Percentiles rank a stretch among this genome's conserved stretches.
These are phyloP conservation scores for Coemansia umbellata DNA, from an alignment of 192 early-diverging fungal genomes.

Conservation along the genomic window DNA sequence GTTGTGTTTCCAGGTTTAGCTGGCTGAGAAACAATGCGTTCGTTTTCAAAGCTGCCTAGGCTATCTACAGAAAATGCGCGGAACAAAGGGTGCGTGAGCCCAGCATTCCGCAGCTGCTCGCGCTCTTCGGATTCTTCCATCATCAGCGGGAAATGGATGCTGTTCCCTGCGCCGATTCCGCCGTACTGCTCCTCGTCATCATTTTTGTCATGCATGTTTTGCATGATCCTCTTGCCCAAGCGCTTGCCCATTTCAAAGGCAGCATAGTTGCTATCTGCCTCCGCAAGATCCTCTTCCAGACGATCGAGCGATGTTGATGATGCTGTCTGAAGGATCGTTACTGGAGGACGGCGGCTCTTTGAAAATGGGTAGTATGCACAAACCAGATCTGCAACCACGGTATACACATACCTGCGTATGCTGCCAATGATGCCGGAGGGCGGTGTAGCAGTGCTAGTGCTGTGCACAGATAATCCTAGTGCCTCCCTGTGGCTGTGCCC, in stretches of 20 bases:
- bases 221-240: conserved; percentile 24
- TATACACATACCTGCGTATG: conserved; percentile 7
- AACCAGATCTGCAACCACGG: conserved; percentile 20
- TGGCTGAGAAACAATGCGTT: not conserved
- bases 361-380: conserved; percentile 33
- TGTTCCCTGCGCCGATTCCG: conserved; percentile 18
- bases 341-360: conserved; percentile 17
- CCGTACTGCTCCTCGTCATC: conserved; percentile 25
- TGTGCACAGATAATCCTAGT: not conserved
- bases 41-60: conserved; percentile 3
- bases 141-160: conserved; percentile 20
- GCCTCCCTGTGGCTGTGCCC: not conserved
- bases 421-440: not conserved
- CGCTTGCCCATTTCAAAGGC: conserved; percentile 19
- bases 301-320: conserved; percentile 44
- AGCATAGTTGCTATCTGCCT: conserved; percentile 6
- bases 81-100: conserved; percentile 3
- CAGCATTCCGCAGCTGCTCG: conserved; percentile 17
- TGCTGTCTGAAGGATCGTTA: conserved; percentile 45
- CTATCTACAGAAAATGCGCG: conserved; percentile 24
- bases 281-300: conserved; percentile 27
- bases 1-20: not conserved
- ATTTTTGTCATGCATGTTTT: not conserved
- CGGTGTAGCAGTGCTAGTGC: not conserved
- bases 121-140: conserved; percentile 41